Evolutionary conservation across 2,329 filamentous ascomycete species (phyloP).

Genomic region (Stemphylium beticola): DNA sequence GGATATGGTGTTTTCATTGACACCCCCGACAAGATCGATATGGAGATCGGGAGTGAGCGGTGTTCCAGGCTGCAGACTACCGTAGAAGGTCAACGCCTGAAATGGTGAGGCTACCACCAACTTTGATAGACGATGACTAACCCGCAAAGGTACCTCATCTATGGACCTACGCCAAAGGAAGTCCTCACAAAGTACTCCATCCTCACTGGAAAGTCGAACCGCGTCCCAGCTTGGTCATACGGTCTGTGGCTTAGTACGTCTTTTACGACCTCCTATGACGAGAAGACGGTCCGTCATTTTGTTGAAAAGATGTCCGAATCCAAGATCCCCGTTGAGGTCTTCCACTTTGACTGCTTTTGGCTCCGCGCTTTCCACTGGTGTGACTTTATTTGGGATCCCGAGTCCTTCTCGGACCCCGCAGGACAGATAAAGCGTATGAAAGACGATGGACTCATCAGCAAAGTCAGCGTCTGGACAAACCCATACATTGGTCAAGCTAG

Average conservation of each 20-base stretch:
- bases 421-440: slow-evolving; percentile 70
- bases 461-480: slow-evolving; percentile 79
- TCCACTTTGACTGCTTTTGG: slow-evolving; percentile 82
- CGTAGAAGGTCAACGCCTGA: slow-evolving; percentile 71
- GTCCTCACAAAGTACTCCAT: slow-evolving; percentile 70
- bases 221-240: slow-evolving; percentile 75
- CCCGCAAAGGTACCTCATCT: slow-evolving; percentile 65
- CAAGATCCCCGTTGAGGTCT: slow-evolving; percentile 71
- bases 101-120: slow-evolving; percentile 55
- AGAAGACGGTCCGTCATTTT: slow-evolving; percentile 70
- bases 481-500: slow-evolving; percentile 75
- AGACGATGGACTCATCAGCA: slow-evolving; percentile 62
- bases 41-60: slow-evolving; percentile 78
- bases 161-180: slow-evolving; percentile 74
- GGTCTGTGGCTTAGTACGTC: slow-evolving; percentile 79
- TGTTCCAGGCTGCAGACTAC: slow-evolving; percentile 72
- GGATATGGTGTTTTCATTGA: slow-evolving; percentile 81
- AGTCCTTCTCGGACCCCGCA: slow-evolving; percentile 71
- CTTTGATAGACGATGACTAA: neutral
- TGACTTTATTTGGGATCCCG: slow-evolving; percentile 73
- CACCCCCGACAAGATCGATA: slow-evolving; percentile 69
- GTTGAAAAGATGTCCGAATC: slow-evolving; percentile 71
- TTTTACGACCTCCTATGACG: slow-evolving; percentile 76
- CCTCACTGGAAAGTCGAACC: slow-evolving; percentile 69
- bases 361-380: slow-evolving; percentile 78